Percentiles rank a stretch among this genome's conserved stretches.
Evolutionary conservation across 176 grass and related monocot species (phyloP).

Genomic region (Carex scoparia): DNA sequence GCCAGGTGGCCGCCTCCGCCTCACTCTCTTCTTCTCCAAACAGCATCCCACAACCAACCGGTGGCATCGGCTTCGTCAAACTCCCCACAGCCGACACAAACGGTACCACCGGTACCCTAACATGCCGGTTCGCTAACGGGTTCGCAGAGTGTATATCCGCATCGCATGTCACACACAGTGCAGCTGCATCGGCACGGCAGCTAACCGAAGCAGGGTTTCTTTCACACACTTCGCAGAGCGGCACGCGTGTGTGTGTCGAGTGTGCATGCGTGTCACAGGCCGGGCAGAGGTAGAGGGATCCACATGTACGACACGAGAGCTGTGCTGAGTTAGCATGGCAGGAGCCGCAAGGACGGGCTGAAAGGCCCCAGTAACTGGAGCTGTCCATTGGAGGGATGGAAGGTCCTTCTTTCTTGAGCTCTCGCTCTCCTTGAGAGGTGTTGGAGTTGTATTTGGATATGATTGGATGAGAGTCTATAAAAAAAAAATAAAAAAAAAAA

Average conservation of each 20-base stretch:
- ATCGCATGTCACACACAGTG: conserved; percentile 59
- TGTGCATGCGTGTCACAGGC: conserved; percentile 59
- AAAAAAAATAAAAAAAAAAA: too few relatives aligned
- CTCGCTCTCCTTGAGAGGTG: neutral
- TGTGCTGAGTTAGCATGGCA: conserved; percentile 46
- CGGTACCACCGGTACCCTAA: conserved; percentile 53
- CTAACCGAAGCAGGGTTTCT: conserved; percentile 51
- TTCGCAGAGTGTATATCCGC: conserved; percentile 86
- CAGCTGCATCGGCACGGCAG: conserved; percentile 61
- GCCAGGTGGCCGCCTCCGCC: conserved; percentile 59
- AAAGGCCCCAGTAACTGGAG: conserved; percentile 43
- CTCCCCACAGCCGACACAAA: conserved; percentile 45
- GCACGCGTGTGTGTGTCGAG: conserved; percentile 53
- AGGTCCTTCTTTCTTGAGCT: neutral
- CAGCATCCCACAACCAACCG: neutral
- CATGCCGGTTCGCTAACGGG: conserved; percentile 63
- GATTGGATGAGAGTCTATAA: neutral
- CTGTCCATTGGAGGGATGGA: neutral
- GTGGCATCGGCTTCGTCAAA: conserved; percentile 35
- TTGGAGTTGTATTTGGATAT: neutral
- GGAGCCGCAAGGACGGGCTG: conserved; percentile 41
- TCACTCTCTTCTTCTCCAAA: conserved; percentile 43
- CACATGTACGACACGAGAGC: conserved; percentile 46
- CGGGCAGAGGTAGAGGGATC: conserved; percentile 58
- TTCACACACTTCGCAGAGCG: conserved; percentile 84